Evolutionary conservation across 495 filamentous ascomycete species (phyloP), one percentile per base, ranked within the genome.

Genomic region (Wilcoxina mikolae): DNA sequence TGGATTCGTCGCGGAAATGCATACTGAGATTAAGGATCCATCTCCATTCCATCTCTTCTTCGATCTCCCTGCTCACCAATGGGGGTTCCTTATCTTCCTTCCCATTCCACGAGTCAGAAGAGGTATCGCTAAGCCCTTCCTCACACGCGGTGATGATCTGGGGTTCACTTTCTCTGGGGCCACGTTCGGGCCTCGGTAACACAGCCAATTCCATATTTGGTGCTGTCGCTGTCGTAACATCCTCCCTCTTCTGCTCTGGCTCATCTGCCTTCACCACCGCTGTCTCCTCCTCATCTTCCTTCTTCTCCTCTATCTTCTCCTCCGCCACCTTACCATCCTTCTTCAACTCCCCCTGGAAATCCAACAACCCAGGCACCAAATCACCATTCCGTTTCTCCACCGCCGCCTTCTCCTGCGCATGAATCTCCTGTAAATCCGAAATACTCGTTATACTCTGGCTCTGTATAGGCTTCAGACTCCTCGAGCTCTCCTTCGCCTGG

Each of bases 21-120:
- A 98, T 96, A 70, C 88, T 95, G 53, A 98, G 74, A 62, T 98
- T 98, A 57, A 98, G 73, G 54, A 96, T 95, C 91, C 91, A 98
- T 67, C 79, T 81, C 54, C 75, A 74, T 59, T 95, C 88, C 58
- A 95, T 73, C 69, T 96, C 91, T 57, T 61, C 59, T 17, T 65
- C 59, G 23, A 56, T 25, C 27, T 54, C 51, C 49, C 39, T 23
- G 29, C 23, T 26, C 23, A 49, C 27, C 11, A 49, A 26, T 10
- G 28, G 49, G 10, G 49, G 23, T 4, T 35, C 31, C 27, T 9
- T 39, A 12, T 22, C 49, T 3, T 33, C 28, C 15, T 38, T 35
- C 11, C 4, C 3, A 4, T 24, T 3, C 26, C 18, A 52, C 9
- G 15, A 10, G 18, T 52, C 49, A 9, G 18, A 24, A 20, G 33